Evolutionary conservation across 75 land plant genomes (phyloP).

Genomic region (Sequoiadendron giganteum): DNA sequence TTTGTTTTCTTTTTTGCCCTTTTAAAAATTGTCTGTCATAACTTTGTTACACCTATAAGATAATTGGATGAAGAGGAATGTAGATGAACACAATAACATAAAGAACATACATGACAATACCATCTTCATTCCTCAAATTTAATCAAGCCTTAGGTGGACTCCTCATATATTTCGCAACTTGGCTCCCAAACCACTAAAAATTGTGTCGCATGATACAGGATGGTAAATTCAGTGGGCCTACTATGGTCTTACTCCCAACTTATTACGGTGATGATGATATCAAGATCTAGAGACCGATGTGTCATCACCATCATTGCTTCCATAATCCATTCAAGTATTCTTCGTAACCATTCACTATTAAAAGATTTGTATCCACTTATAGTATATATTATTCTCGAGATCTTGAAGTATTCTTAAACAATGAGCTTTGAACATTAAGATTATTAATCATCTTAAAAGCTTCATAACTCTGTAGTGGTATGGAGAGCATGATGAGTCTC

Average conservation of each 20-base stretch:
- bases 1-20: background rate
- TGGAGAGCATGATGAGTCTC: background rate
- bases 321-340: background rate
- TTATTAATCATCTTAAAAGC: too few species aligned
- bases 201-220: too few species aligned
- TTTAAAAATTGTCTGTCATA: background rate
- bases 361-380: background rate
- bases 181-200: too few species aligned
- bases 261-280: background rate
- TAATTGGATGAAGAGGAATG: too few species aligned
- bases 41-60: background rate
- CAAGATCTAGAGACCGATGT: slow-evolving; percentile 5
- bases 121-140: too few species aligned
- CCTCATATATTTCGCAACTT: too few species aligned
- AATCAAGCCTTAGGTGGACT: too few species aligned
- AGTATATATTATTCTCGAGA: background rate
- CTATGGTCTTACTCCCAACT: slow-evolving; percentile 4
- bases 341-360: background rate
- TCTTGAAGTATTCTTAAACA: background rate
- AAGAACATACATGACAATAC: too few species aligned
- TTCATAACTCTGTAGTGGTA: too few species aligned
- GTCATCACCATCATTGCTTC: slow-evolving; percentile 9
- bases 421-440: background rate
- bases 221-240: too few species aligned
- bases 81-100: too few species aligned